These are phyloP conservation scores for Zanthoxylum bungeanum DNA, from an alignment of 345 rosid species.

Conservation along the genomic window DNA sequence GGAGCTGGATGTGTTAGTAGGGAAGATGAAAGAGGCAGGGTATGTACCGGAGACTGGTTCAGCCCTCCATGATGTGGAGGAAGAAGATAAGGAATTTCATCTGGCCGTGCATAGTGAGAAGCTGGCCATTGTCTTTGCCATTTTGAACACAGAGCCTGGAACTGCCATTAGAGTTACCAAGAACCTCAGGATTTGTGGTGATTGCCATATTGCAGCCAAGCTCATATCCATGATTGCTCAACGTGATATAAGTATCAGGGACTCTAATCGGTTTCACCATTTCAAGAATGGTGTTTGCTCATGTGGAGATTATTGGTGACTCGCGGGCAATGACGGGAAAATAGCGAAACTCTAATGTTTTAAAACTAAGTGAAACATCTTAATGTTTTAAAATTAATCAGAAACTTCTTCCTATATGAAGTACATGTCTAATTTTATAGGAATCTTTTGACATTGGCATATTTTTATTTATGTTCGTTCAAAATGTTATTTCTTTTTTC, in stretches of 20 bases:
- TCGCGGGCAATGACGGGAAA: not conserved
- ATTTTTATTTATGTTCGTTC: too few species aligned
- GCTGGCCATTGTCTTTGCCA: conserved; percentile 65
- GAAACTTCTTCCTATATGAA: too few species aligned
- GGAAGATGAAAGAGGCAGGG: conserved; percentile 65
- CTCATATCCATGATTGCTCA: conserved; percentile 57
- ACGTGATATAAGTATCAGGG: conserved; percentile 60
- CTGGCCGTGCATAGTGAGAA: conserved; percentile 79
- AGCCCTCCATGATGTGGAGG: conserved; percentile 79
- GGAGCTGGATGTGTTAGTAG: conserved; percentile 48
- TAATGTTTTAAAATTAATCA: too few species aligned
- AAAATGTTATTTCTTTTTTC: too few species aligned
- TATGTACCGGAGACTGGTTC: conserved; percentile 61
- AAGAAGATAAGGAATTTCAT: conserved; percentile 76
- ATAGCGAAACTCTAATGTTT: too few species aligned
- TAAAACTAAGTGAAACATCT: too few species aligned
- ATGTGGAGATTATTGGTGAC: conserved; percentile 72
- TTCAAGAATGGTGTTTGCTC: too few species aligned
- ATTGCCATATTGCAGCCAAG: conserved; percentile 73
- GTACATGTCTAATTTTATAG: too few species aligned
- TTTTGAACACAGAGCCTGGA: conserved; percentile 43
- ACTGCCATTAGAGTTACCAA: conserved; percentile 61
- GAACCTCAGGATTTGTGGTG: conserved; percentile 72
- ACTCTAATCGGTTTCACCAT: conserved; percentile 63
- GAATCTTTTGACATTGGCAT: too few species aligned